phyloP scores from a whole-genome alignment of 257 asterid species.

The Nicotiana paniculata region DNA sequence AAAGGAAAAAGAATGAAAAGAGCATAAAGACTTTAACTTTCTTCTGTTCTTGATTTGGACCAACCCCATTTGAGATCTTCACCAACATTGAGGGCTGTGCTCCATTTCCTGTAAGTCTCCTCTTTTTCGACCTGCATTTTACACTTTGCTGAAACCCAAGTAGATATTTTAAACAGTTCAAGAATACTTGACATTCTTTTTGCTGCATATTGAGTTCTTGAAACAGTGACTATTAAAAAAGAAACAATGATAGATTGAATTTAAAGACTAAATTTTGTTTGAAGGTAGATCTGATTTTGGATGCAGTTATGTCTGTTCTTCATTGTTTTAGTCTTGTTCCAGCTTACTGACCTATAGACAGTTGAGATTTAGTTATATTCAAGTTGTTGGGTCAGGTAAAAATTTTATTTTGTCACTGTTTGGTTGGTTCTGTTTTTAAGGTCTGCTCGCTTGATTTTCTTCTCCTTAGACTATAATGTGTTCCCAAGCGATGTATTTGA shows the following conservation, averaged over 20 bases:
- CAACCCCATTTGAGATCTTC: constrained; percentile 26
- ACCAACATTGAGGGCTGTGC: constrained; percentile 16
- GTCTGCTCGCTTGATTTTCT: background rate
- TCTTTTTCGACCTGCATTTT: constrained; percentile 11
- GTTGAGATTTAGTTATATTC: background rate
- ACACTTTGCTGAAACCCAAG: background rate
- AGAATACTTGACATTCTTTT: constrained; percentile 14
- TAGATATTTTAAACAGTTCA: background rate
- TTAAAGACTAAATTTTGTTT: background rate
- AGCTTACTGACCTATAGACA: background rate
- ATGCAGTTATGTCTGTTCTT: constrained; percentile 7
- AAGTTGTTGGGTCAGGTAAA: constrained; percentile 5
- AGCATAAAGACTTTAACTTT: background rate
- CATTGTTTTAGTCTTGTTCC: background rate
- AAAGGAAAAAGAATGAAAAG: background rate
- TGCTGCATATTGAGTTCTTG: constrained; percentile 7
- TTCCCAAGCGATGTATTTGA: background rate
- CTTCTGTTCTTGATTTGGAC: background rate
- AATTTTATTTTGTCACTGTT: background rate
- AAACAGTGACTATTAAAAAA: no score
- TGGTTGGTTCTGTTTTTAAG: background rate
- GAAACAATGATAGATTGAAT: background rate
- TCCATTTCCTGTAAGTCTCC: constrained; percentile 39
- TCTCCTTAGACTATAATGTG: background rate
- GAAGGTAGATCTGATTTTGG: constrained; percentile 51